Base-by-base conservation (phyloP, 352 stramenopile species). In the Thalassiosira hispida region DNA sequence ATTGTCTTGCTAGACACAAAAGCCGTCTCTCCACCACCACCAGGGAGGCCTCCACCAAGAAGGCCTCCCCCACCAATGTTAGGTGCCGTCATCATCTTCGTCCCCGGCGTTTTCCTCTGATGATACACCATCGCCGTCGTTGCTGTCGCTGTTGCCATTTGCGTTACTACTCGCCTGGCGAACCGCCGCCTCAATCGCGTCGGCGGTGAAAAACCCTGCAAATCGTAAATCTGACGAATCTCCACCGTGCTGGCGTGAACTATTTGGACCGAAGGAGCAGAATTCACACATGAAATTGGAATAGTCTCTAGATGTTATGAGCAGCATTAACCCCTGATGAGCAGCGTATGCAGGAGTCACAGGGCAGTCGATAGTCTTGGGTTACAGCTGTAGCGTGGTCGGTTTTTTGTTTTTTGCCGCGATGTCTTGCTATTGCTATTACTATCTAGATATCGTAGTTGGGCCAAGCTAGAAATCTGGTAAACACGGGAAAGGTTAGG, bases 251-350 rank as follows among this genome's bases (percentile, higher is more conserved):
- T 66, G 51, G 23, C 27, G 66, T 25, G 31, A 49, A 56, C 71
- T 61, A 53, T 73, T 59, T 25, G 81, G 61, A 60, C 77, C 77
- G 56, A 79, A 23, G 0, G 73, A 79, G 71, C 88, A 93, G 65
- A 93, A 92, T 78, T 92, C 81, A 69, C 88, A 93, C 88, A 93
- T 93, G 38, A 23, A 57, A 18, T 79, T 8, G 22, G 38, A 25
- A 22, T 64, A 9, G 20, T 22, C 9, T 22, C n/a, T n/a, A n/a
- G n/a, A n/a, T n/a, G n/a, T n/a, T n/a, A n/a, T n/a, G n/a, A n/a
- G n/a, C n/a, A n/a, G n/a, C n/a, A n/a, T n/a, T n/a, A n/a, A n/a
- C n/a, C n/a, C n/a, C n/a, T n/a, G n/a, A n/a, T n/a, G n/a, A n/a
- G n/a, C n/a, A n/a, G n/a, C n/a, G n/a, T n/a, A n/a, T n/a, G n/a